Evolutionary conservation across 2,329 filamentous ascomycete species (phyloP).

Genomic region (Elsinoe arachidis): DNA sequence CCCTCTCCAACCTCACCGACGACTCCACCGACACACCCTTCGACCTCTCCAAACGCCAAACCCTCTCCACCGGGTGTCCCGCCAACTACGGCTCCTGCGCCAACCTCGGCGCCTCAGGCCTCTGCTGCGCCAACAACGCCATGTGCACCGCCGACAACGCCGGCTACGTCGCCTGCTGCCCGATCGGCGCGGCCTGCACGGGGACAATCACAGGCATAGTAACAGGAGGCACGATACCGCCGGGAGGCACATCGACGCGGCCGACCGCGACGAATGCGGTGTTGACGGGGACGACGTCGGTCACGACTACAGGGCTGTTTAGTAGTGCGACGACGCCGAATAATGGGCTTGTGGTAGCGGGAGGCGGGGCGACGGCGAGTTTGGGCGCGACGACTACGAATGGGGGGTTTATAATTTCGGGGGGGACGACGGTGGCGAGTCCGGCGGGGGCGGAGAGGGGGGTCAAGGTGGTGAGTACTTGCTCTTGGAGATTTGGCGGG

Average conservation of each 20-base stretch:
- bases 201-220: conserved; percentile 39
- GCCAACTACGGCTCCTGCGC: conserved; percentile 45
- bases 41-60: conserved; percentile 29
- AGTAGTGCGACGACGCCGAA: conserved; percentile 19
- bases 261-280: conserved; percentile 13
- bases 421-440: conserved; percentile 27
- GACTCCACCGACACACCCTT: conserved; percentile 1
- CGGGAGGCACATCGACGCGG: conserved; percentile 18
- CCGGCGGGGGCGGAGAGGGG: conserved; percentile 22
- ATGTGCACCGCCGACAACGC: conserved; percentile 49
- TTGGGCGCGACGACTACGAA: conserved; percentile 15
- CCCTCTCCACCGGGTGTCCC: conserved; percentile 38
- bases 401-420: conserved; percentile 26
- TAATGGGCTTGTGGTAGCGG: conserved; percentile 21
- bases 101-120: conserved; percentile 42
- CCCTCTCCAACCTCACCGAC: background rate
- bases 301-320: conserved; percentile 16
- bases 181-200: conserved; percentile 48
- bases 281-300: conserved; percentile 15
- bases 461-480: conserved; percentile 26
- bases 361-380: conserved; percentile 15
- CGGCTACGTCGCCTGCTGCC: conserved; percentile 55
- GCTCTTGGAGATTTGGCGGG: background rate
- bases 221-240: conserved; percentile 26
- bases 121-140: conserved; percentile 48